A percentile compares a stretch with the other conserved stretches of the same genome.
These are phyloP conservation scores for Vaccinium myrtillus DNA, from an alignment of 148 eudicot species.

Conservation along the genomic window DNA sequence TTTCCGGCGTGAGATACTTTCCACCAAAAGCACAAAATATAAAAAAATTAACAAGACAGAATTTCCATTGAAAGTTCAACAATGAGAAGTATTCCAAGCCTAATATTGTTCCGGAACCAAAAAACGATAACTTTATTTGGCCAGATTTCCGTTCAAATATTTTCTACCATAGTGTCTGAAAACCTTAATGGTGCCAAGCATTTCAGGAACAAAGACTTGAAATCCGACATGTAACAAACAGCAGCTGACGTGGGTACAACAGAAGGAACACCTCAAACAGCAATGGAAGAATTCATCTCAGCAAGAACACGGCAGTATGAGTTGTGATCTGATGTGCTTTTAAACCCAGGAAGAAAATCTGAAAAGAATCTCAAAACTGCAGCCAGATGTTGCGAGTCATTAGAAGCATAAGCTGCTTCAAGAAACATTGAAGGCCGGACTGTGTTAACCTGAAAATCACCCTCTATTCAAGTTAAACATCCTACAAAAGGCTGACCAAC, in stretches of 20 bases:
- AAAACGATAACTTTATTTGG: not conserved
- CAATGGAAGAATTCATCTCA: slow-evolving; percentile 53
- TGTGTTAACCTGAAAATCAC: slow-evolving; percentile 59
- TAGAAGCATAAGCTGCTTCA: slow-evolving; percentile 82
- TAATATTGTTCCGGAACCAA: not conserved
- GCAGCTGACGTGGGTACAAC: not conserved
- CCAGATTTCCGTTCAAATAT: not conserved
- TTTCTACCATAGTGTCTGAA: not conserved
- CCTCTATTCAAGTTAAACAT: slow-evolving; percentile 8
- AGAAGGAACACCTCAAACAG: slow-evolving; percentile 28
- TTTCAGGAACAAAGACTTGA: slow-evolving; percentile 6
- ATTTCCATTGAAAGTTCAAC: not conserved
- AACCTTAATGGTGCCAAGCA: not conserved
- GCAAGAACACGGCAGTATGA: slow-evolving; percentile 57
- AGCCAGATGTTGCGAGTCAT: slow-evolving; percentile 76
- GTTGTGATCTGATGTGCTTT: slow-evolving; percentile 65
- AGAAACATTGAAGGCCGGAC: slow-evolving; percentile 83
- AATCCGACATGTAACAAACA: not conserved
- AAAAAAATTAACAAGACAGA: not conserved
- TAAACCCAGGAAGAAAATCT: slow-evolving; percentile 87
- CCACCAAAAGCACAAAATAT: not conserved
- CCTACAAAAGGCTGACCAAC: not conserved
- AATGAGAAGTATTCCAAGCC: not conserved
- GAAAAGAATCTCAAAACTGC: slow-evolving; percentile 84
- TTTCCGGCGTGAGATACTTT: not conserved